phyloP scores from a whole-genome alignment of 257 asterid genomes.

The Solanum ossicruentum region DNA sequence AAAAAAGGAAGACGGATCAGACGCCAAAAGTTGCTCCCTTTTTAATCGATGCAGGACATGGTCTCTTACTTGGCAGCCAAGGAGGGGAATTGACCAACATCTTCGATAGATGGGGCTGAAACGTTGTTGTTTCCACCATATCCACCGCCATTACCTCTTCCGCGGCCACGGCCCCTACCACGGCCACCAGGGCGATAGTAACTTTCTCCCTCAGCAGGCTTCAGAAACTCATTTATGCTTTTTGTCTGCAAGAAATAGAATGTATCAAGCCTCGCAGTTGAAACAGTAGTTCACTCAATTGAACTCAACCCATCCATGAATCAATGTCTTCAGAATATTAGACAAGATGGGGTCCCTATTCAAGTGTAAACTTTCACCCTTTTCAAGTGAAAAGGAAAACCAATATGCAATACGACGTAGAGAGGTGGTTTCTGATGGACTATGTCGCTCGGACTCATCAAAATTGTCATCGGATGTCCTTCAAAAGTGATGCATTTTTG shows the following conservation, averaged over 20 bases:
- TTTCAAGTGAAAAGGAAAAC: neutral
- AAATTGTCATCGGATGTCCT: too few relatives aligned
- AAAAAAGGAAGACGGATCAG: neutral
- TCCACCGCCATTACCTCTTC: neutral
- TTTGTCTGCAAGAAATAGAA: neutral
- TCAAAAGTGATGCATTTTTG: too few relatives aligned
- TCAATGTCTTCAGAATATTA: neutral
- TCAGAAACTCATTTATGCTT: slow-evolving; percentile 2
- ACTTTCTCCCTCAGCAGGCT: neutral
- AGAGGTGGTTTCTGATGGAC: too few relatives aligned
- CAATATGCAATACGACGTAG: neutral
- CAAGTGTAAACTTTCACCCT: neutral
- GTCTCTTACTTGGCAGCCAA: neutral
- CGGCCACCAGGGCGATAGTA: neutral
- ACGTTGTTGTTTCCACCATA: neutral
- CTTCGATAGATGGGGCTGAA: slow-evolving; percentile 1
- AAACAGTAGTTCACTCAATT: neutral
- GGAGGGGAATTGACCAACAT: slow-evolving; percentile 2
- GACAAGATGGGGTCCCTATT: neutral
- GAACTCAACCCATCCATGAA: neutral
- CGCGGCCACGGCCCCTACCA: neutral
- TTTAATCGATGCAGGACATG: neutral
- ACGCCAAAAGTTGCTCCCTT: neutral
- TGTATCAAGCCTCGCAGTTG: neutral
- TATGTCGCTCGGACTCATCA: too few relatives aligned